Base-by-base conservation (phyloP, 1,284 basidiomycete species). In the Puccinia horiana region DNA sequence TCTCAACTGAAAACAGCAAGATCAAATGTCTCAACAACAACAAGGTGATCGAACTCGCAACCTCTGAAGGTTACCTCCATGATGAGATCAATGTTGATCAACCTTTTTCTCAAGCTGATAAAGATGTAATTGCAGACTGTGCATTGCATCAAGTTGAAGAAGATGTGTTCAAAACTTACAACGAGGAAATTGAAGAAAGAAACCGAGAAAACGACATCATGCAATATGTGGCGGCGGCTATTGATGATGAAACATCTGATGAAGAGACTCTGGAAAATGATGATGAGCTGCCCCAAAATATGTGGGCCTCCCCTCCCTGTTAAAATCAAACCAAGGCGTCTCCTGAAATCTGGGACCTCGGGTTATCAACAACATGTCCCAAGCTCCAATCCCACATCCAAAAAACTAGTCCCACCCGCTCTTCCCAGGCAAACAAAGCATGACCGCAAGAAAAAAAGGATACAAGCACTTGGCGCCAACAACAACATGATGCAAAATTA, bases 371-470 rank as follows among this genome's bases (percentile, higher is more conserved):
- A 49, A 47, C 76, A 61, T 5, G 47, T 78, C 49, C 12, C 40
- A 18, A 78, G 65, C 44, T 29, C 76, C 26, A 67, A 78, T 52
- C 76, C 76, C n/a, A 37, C 47, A 4, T 65, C 58, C 26, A 35
- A 44, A 78, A 63, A 35, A 69, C 76, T 78, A 29, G 58, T 67
- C 40, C 65, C 76, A 29, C 35, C n/a, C 26, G 58, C 42, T 44
- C 42, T 78, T 67, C 76, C 76, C 40, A 26, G 26, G 35, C 42
- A 44, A 23, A 78, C 76, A 18, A 56, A 44, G 18, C 61, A 47
- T 29, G 35, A 78, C 23, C 18, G 61, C 2, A 63, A 67, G 47
- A 78, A 78, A 32, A 70, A 78, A 52, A 20, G 20, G 23, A 37
- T 78, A 4, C 0, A 47, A 69, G 61, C 65, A 18, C 44, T 69